Evolutionary conservation across 306 rosid species (phyloP), one percentile per base, ranked within the genome.

Genomic region (Cajanus cajan): DNA sequence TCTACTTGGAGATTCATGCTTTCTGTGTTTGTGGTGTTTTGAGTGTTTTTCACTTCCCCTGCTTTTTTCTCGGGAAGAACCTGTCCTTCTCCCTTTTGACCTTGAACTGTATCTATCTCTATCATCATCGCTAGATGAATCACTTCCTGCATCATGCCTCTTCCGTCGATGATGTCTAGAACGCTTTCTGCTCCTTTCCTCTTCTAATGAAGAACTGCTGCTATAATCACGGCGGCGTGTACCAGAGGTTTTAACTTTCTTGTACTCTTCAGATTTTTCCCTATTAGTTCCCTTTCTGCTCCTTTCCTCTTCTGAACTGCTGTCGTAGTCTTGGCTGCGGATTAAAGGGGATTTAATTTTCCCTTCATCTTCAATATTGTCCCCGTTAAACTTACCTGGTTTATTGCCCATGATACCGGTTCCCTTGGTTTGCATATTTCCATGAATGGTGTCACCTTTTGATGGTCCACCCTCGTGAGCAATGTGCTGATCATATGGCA

Each of bases 281-380:
- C 54, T 73, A 25, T 37, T 72, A 68, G 39, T 48, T 39, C 13
- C 86, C 65, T 85, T 94, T 84, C 84, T 90, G 75, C 87, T 85
- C 87, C 87, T 89, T 48, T 87, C 96, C 76, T 89, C 95, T 76
- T 90, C 97, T n/a, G 91, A 86, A 75, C 79, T 72, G 84, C 80
- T 47, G 80, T 86, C 82, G 66, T 65, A 24, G 73, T 78, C 89
- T 24, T 18, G 85, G 63, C 15, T 82, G 68, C 33, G 44, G 28
- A 83, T 54, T 34, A 41, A 71, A 62, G 82, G 79, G 40, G 83
- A 44, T 83, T 86, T 86, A 6, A 52, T 68, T 65, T 85, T 89
- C 80, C 83, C 81, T 69, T 85, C 87, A 25, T 73, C 86, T 24
- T 78, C 76, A 78, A 22, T 37, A 73, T 85, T 86, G 73, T 80